phyloP scores from a whole-genome alignment of 768 basidiomycete genomes.

The Dioszegia aurantiaca region DNA sequence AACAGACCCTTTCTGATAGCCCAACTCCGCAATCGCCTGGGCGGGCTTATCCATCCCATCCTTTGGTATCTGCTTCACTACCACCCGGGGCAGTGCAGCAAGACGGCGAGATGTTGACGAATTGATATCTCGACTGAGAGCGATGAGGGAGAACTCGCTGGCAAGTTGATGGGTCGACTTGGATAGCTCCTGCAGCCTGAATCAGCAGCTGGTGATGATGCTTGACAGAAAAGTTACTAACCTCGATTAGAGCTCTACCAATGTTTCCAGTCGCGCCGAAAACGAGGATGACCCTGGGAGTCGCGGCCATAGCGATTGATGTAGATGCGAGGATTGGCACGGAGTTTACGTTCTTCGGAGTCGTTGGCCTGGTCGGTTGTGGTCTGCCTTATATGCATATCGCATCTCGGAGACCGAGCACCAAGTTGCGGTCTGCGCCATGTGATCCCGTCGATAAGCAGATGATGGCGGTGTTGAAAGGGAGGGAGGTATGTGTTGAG shows the following conservation, averaged over 20 bases:
- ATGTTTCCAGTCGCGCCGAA: constrained; percentile 32
- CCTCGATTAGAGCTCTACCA: constrained; percentile 24
- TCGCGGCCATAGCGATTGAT: background rate
- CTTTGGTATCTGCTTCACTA: constrained; percentile 16
- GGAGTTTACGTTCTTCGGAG: too few relatives aligned
- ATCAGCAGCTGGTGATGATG: background rate
- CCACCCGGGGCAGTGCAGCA: constrained; percentile 20
- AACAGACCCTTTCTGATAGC: constrained; percentile 19
- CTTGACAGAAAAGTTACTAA: constrained; percentile 1
- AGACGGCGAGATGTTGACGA: constrained; percentile 16
- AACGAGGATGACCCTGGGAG: constrained; percentile 24
- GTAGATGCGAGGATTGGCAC: too few relatives aligned
- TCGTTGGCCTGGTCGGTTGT: too few relatives aligned
- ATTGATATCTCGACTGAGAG: constrained; percentile 20
- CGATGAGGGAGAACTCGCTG: constrained; percentile 18
- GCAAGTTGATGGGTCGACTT: background rate
- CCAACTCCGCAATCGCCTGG: constrained; percentile 17
- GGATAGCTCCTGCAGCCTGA: constrained; percentile 16
- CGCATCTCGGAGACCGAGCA: too few relatives aligned
- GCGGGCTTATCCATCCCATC: constrained; percentile 31
- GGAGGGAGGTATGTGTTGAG: too few relatives aligned
- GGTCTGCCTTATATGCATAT: too few relatives aligned
- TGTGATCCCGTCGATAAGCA: too few relatives aligned
- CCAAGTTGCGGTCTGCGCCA: too few relatives aligned
- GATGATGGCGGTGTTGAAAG: too few relatives aligned